phyloP scores from a whole-genome alignment of 129 eudicot species.

The Arctium minus region DNA sequence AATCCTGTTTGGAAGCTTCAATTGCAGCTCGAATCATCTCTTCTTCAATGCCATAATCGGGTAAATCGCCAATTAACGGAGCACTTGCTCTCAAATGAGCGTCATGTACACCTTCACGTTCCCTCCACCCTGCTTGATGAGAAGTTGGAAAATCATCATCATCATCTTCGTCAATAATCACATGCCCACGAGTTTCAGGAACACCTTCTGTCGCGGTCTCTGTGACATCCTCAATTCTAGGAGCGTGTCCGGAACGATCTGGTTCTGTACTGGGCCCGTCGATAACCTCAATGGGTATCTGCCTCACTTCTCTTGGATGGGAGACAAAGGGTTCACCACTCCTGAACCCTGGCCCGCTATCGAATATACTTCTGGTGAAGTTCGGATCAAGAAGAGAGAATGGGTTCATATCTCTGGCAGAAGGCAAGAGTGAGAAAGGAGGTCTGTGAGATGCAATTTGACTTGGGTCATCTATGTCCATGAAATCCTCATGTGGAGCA shows the following conservation, averaged over 20 bases:
- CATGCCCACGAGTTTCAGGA: conserved; percentile 54
- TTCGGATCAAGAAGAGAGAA: conserved; percentile 67
- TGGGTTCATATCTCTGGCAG: conserved; percentile 53
- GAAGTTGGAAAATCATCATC: conserved; percentile 36
- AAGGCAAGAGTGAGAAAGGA: conserved; percentile 53
- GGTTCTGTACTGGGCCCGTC: conserved; percentile 64
- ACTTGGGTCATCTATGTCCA: conserved; percentile 79
- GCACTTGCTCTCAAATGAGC: conserved; percentile 51
- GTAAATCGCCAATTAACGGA: conserved; percentile 46
- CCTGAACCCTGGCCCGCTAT: conserved; percentile 37
- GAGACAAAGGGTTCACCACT: conserved; percentile 63
- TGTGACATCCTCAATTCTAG: conserved; percentile 68
- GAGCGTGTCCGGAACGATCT: conserved; percentile 58
- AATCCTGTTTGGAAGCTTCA: conserved; percentile 94
- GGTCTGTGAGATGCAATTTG: conserved; percentile 42
- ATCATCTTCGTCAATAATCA: conserved; percentile 48
- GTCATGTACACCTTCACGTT: conserved; percentile 14
- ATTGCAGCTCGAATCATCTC: conserved; percentile 99
- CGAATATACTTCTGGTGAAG: conserved; percentile 51
- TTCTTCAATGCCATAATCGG: conserved; percentile 82
- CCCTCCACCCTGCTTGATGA: too few species aligned
- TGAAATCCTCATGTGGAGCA: conserved; percentile 60
- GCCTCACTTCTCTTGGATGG: conserved; percentile 84
- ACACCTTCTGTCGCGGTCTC: conserved; percentile 47
- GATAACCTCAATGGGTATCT: conserved; percentile 85